Conservation (phyloP, 2,329 filamentous ascomycete species). For the Cercospora citrullina region DNA sequence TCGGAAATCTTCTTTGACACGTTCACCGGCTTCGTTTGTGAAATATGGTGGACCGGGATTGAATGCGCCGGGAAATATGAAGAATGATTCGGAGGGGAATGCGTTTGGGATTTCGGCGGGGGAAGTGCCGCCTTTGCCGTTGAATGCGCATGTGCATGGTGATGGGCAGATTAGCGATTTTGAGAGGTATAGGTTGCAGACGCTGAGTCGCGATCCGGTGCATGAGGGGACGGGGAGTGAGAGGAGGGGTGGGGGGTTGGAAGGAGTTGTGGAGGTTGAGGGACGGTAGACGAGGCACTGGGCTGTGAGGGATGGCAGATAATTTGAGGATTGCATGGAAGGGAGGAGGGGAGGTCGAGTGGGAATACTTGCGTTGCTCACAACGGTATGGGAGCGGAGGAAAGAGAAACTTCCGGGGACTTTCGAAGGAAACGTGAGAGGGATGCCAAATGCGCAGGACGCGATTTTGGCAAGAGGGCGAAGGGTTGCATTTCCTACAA, state of each 20-base stretch:
- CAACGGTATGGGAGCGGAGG: background rate
- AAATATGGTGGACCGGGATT: conserved; percentile 7
- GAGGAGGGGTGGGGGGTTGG: background rate
- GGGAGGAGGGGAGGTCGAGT: background rate
- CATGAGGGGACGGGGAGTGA: background rate
- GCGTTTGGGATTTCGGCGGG: background rate
- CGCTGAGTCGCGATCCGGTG: background rate
- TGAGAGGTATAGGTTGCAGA: conserved; percentile 2
- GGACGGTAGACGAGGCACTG: background rate
- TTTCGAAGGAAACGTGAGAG: background rate
- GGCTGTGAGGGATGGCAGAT: background rate
- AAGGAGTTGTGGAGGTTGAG: background rate
- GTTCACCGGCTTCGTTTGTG: background rate
- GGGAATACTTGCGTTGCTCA: background rate
- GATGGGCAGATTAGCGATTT: conserved; percentile 9
- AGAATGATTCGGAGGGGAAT: background rate
- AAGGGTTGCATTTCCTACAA: background rate
- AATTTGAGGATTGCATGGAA: background rate
- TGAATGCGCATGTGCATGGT: conserved; percentile 8
- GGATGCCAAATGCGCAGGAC: background rate
- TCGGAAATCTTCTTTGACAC: background rate
- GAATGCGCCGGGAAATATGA: conserved; percentile 8
- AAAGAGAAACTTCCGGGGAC: background rate
- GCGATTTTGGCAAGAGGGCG: background rate
- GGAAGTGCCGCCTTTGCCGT: conserved; percentile 4